Evolutionary conservation across 2,329 filamentous ascomycete genomes (phyloP).

Genomic region (Ilyonectria mors-panacis): DNA sequence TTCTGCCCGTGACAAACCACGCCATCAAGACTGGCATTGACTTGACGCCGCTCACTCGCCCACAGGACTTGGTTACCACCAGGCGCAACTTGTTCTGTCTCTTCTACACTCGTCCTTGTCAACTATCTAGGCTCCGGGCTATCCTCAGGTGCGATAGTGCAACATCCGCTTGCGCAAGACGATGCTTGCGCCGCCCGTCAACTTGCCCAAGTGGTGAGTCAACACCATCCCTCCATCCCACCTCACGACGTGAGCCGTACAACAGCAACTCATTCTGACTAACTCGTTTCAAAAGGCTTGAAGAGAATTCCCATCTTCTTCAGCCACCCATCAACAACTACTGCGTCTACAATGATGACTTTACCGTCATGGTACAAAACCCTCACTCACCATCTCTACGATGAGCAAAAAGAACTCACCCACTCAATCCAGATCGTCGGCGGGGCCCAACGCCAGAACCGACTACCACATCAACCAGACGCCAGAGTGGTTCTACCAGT

Average conservation of each 20-base stretch:
- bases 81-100: not conserved
- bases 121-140: not conserved
- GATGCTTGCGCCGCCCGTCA: constrained; percentile 68
- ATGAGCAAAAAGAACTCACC: constrained; percentile 1
- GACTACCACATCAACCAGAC: constrained; percentile 99
- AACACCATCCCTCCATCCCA: not conserved
- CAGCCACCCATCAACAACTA: constrained; percentile 98
- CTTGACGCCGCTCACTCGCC: constrained; percentile 3
- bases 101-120: not conserved
- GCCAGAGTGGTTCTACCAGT: constrained; percentile 98
- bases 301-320: constrained; percentile 91
- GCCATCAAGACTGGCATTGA: not conserved
- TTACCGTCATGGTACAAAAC: constrained; percentile 81
- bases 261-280: constrained; percentile 20
- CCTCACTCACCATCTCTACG: not conserved
- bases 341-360: constrained; percentile 90
- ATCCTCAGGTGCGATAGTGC: not conserved
- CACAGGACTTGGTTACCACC: not conserved
- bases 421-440: constrained; percentile 79
- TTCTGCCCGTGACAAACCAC: constrained; percentile 18
- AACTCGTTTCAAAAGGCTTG: constrained; percentile 73
- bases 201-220: constrained; percentile 72
- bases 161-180: not conserved
- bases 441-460: constrained; percentile 94
- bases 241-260: not conserved